Conservation (phyloP, 1,139 yeast species). For the Yamadazyma friedrichii region DNA sequence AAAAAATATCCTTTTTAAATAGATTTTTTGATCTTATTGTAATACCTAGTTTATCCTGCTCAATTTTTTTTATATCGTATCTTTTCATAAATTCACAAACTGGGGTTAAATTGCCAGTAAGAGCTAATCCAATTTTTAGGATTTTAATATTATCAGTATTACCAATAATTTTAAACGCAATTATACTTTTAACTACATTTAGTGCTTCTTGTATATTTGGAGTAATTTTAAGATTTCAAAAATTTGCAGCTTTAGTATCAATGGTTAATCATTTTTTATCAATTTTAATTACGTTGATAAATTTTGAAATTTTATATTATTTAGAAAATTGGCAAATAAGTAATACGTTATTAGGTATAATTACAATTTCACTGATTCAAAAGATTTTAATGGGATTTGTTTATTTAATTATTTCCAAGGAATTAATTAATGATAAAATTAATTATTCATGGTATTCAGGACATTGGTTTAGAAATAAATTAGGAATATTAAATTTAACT, state of each 20-base stretch:
- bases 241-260: constrained; percentile 41
- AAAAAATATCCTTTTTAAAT: constrained; percentile 29
- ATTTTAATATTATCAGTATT: constrained; percentile 34
- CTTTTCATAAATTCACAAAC: constrained; percentile 71
- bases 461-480: constrained; percentile 59
- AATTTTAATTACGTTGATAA: constrained; percentile 18
- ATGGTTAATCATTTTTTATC: constrained; percentile 51
- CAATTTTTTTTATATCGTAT: constrained; percentile 55
- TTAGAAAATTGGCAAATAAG: constrained; percentile 64
- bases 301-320: constrained; percentile 61
- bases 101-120: constrained; percentile 41
- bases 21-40: constrained; percentile 53
- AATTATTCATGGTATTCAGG: constrained; percentile 90
- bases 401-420: constrained; percentile 51
- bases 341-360: constrained; percentile 55
- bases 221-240: constrained; percentile 32
- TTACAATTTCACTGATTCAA: constrained; percentile 58
- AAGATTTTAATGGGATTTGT: constrained; percentile 44
- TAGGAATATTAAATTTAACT: constrained; percentile 57
- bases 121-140: constrained; percentile 14
- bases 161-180: constrained; percentile 40
- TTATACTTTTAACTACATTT: constrained; percentile 48
- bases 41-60: constrained; percentile 44
- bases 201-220: constrained; percentile 49
- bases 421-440: constrained; percentile 52